A percentile compares a stretch with the other conserved stretches of the same genome.
These are phyloP conservation scores for Drosera capensis DNA, from an alignment of 148 eudicot genomes.

Conservation along the genomic window DNA sequence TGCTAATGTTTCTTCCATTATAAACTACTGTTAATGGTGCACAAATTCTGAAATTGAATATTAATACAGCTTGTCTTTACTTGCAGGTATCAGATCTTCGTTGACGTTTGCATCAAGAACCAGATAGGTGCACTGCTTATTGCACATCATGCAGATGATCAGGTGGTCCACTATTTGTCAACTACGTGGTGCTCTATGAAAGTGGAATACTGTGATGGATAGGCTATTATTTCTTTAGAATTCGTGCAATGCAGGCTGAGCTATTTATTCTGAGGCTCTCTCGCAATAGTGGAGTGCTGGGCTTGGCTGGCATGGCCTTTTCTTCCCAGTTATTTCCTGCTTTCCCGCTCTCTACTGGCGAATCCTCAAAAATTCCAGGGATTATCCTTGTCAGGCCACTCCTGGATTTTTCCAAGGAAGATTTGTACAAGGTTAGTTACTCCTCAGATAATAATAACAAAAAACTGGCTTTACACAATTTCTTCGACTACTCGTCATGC, in stretches of 20 bases:
- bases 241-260: constrained; percentile 82
- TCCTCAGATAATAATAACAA: not conserved
- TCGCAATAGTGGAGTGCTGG: constrained; percentile 94
- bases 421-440: constrained; percentile 59
- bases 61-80: constrained; percentile 3
- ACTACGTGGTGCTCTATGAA: not conserved
- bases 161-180: constrained; percentile 26
- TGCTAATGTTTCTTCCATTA: constrained; percentile 1
- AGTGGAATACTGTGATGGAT: not conserved
- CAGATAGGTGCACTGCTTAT: constrained; percentile 51
- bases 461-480: no score
- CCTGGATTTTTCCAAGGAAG: constrained; percentile 65
- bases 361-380: constrained; percentile 25
- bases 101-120: constrained; percentile 36
- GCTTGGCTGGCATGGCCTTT: constrained; percentile 96
- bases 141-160: constrained; percentile 98
- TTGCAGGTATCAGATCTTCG: constrained; percentile 54
- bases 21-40: not conserved
- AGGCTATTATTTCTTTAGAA: not conserved
- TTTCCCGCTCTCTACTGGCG: constrained; percentile 17
- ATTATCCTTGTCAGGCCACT: constrained; percentile 73
- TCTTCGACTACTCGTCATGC: no score
- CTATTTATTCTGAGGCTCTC: constrained; percentile 79
- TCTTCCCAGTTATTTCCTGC: constrained; percentile 41
- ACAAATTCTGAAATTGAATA: not conserved